Base-by-base conservation (phyloP, 768 basidiomycete species). In the Lenzites betulinus region DNA sequence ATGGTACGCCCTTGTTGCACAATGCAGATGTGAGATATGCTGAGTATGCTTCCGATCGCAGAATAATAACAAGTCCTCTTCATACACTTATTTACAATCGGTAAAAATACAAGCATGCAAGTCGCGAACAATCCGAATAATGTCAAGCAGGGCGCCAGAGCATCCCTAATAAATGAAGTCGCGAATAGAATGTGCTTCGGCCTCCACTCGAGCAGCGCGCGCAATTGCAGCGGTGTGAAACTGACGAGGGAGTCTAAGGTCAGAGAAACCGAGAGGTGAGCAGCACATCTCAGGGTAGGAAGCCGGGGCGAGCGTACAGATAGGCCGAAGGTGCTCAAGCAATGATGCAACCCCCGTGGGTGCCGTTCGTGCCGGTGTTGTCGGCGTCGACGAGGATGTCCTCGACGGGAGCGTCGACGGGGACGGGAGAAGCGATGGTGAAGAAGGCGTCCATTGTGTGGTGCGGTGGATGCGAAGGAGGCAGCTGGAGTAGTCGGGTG, bases 371-470 rank as follows among this genome's bases (percentile, higher is more conserved):
- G 33, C 58, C 58, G 26, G 43, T 12, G n/a, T 33, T 43, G 42
- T 64, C 64, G 25, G 46, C 33, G 52, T 60, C 51, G 59, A 52
- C 42, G 51, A 55, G 64, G 18, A 61, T 30, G 55, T 60, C 54
- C 59, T 61, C 64, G 59, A 52, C 49, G 51, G 60, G 59, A 26
- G 39, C 46, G 51, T 54, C 59, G 43, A 36, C 47, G 36, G 59
- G 59, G 51, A 61, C 56, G 52, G 59, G 51, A 28, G 51, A n/a
- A 23, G 64, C 64, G 59, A 61, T 54, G 52, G 51, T 58, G 51
- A 61, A 60, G 59, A 64, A 64, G 13, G 64, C 64, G 64, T 64
- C 64, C 64, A 64, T 64, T 53, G 55, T n/a, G 13, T 15, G 46
- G 16, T 13, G 42, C 44, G 30, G 42, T 22, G 53, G 53, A 30